Percentiles rank a stretch among this genome's conserved stretches.
Evolutionary conservation across 2,329 filamentous ascomycete genomes (phyloP).

Genomic region (Cercospora citrullina): DNA sequence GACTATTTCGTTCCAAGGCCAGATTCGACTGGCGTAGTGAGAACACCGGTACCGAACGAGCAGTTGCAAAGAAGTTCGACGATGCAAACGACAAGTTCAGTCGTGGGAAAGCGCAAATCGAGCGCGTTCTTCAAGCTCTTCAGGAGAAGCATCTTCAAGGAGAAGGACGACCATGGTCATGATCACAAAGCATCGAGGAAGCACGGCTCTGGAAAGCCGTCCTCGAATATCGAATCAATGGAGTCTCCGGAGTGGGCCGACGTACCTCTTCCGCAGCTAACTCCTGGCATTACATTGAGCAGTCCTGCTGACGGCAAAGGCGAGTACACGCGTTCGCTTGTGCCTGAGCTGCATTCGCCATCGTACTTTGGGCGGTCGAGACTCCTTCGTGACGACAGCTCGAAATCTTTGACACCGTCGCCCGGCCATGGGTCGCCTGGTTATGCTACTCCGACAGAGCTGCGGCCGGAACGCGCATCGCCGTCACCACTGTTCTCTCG

Average conservation of each 20-base stretch:
- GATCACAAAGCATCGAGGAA: not conserved
- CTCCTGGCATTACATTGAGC: slow-evolving; percentile 23
- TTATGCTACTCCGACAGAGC: not conserved
- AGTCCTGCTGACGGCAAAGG: slow-evolving; percentile 14
- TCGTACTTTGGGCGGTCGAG: slow-evolving; percentile 23
- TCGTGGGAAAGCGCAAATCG: slow-evolving; percentile 19
- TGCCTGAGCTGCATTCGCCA: slow-evolving; percentile 22
- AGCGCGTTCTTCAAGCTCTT: slow-evolving; percentile 27
- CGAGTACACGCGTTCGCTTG: slow-evolving; percentile 8
- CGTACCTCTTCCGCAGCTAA: not conserved
- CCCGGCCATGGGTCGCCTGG: slow-evolving; percentile 7
- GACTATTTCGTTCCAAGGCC: not conserved
- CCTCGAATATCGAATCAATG: not conserved
- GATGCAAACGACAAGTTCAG: not conserved
- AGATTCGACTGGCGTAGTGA: not conserved
- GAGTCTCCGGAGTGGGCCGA: not conserved
- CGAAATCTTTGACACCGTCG: slow-evolving; percentile 9
- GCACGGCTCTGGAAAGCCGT: not conserved
- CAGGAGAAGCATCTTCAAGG: slow-evolving; percentile 19
- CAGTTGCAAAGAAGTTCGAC: not conserved
- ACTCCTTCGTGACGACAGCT: slow-evolving; percentile 15
- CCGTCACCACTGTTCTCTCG: not conserved
- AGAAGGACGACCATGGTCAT: slow-evolving; percentile 5
- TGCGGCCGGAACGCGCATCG: not conserved
- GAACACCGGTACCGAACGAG: too few relatives aligned